Base-by-base conservation (phyloP, 2,329 filamentous ascomycete genomes). In the Zymoseptoria pseudotritici region DNA sequence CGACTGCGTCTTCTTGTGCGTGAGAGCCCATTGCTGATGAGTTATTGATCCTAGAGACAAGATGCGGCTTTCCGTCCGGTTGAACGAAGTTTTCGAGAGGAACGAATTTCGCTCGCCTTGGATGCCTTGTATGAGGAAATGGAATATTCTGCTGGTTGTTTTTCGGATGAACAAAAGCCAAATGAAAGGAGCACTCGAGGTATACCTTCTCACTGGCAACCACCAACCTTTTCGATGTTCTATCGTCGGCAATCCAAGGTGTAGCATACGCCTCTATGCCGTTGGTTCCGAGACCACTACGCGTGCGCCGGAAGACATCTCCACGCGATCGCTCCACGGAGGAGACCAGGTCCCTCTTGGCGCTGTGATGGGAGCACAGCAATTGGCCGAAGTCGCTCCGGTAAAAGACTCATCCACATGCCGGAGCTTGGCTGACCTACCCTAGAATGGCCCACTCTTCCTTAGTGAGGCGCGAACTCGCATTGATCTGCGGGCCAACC, bases 1-100 rank as follows among this genome's bases (percentile, higher is more conserved):
- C 65, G 54, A 70, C 63, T 46, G 67, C 58, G 21, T 54, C 55
- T 50, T 53, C 59, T 52, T 64, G 58, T 56, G 60, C 31, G 58
- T 60, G 61, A 13, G 54, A 19, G 42, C 55, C 58, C 60, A 63
- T 63, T 29, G 17, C 36, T 46, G 36, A 29, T 29, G 26, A 29
- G 7, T 29, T 29, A 29, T 29, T 29, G 26, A 29, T 29, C 26
- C 8, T 9, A 29, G 26, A 29, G 26, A 29, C 26, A 29, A 29
- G 26, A 29, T 9, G 9, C 26, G 8, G 8, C 26, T 9, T 29
- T 29, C 7, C 26, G 26, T 29, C 8, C 26, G 26, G 26, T 46
- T n/a, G n/a, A 11, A 17, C 17, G 36, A 13, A 46, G 36, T 17
- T 1, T n/a, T 17, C 5, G 13, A 17, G 36, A 7, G 13, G 17